A percentile compares a stretch with the other conserved stretches of the same genome.
These are phyloP conservation scores for Phytophthora megakarya DNA, from an alignment of 352 stramenopile species.

Conservation along the genomic window DNA sequence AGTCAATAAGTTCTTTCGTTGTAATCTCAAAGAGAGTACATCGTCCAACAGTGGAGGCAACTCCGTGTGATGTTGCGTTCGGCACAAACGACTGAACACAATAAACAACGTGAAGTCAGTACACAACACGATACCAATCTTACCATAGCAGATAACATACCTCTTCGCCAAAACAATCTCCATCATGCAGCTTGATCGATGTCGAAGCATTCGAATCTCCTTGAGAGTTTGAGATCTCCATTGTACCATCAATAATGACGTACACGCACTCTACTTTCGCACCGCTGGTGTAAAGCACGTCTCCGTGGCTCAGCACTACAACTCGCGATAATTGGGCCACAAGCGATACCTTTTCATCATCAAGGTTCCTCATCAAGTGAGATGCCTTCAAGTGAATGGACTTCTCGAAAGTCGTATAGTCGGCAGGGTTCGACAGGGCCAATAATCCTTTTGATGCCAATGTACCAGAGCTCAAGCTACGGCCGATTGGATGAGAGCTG, in stretches of 20 bases:
- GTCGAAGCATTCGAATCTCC: constrained; percentile 16
- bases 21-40: constrained; percentile 78
- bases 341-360: constrained; percentile 83
- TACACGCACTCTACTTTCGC: constrained; percentile 57
- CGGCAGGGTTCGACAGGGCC: constrained; percentile 47
- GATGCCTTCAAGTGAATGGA: constrained; percentile 86
- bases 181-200: constrained; percentile 59
- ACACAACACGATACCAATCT: not conserved
- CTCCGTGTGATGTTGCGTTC: constrained; percentile 48
- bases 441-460: constrained; percentile 37
- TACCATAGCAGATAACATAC: constrained; percentile 25
- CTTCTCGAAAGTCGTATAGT: constrained; percentile 87
- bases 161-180: constrained; percentile 87
- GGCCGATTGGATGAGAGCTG: constrained; percentile 29
- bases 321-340: constrained; percentile 78
- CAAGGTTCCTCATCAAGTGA: constrained; percentile 80
- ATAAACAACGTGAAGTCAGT: constrained; percentile 10
- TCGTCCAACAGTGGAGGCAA: constrained; percentile 52
- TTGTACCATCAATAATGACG: constrained; percentile 73
- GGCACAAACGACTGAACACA: constrained; percentile 70
- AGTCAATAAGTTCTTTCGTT: constrained; percentile 75
- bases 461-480: constrained; percentile 33
- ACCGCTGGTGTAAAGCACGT: constrained; percentile 58
- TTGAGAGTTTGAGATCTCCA: constrained; percentile 45
- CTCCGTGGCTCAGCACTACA: constrained; percentile 55